A percentile compares a stretch with the other conserved stretches of the same genome.
These are phyloP conservation scores for Basipetospora sp. DNA, from an alignment of 2,329 filamentous ascomycete genomes.

Conservation along the genomic window DNA sequence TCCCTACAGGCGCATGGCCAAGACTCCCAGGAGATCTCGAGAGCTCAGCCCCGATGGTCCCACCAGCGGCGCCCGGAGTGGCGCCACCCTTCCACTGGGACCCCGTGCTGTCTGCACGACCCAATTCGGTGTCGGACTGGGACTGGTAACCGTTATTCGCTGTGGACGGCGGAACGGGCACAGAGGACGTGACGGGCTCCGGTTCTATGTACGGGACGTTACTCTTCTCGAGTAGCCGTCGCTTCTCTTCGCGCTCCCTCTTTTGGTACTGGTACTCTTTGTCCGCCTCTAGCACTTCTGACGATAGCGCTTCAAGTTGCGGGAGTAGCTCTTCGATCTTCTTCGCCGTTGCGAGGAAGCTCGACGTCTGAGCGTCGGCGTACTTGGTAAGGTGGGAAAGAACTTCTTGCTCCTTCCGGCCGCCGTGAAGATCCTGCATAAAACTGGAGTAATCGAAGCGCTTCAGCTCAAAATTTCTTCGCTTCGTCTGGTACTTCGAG, in stretches of 20 bases:
- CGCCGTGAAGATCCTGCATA: constrained; percentile 97
- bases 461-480: constrained; percentile 89
- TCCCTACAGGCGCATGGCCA: constrained; percentile 29
- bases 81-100: constrained; percentile 40
- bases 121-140: constrained; percentile 55
- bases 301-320: constrained; percentile 73
- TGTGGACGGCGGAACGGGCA: constrained; percentile 16
- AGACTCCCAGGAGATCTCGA: constrained; percentile 44
- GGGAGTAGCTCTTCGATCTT: constrained; percentile 78
- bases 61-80: constrained; percentile 27
- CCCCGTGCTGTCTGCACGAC: constrained; percentile 58
- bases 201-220: constrained; percentile 59
- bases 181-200: constrained; percentile 37
- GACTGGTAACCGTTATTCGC: constrained; percentile 28
- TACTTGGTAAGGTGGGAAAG: constrained; percentile 88
- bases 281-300: constrained; percentile 82
- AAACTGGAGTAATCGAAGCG: constrained; percentile 98
- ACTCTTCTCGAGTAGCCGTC: constrained; percentile 76
- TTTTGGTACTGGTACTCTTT: constrained; percentile 94
- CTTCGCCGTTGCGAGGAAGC: constrained; percentile 68
- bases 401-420: constrained; percentile 95
- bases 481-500: constrained; percentile 87
- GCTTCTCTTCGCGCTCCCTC: constrained; percentile 90
- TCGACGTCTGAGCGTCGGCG: constrained; percentile 75
- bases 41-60: constrained; percentile 23